These are phyloP conservation scores for Exophiala dermatitidis DNA, from an alignment of 2,329 filamentous ascomycete genomes.

Conservation along the genomic window DNA sequence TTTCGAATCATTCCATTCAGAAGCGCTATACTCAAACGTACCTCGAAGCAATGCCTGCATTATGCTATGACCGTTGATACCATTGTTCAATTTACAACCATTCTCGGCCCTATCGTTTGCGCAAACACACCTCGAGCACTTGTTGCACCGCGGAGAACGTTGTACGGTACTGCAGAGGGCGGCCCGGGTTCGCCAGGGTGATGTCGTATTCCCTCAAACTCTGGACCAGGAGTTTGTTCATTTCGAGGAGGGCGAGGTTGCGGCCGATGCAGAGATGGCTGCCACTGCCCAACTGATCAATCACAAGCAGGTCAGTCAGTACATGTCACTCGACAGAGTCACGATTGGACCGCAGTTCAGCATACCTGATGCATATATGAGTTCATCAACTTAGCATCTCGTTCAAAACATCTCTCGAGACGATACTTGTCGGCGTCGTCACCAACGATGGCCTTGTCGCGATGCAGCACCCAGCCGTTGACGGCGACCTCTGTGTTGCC, in stretches of 20 bases:
- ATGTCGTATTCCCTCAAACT: constrained; percentile 50
- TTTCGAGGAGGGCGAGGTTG: constrained; percentile 50
- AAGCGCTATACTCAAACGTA: too few species aligned
- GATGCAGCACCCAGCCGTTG: constrained; percentile 39
- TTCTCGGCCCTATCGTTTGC: constrained; percentile 20
- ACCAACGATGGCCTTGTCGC: constrained; percentile 36
- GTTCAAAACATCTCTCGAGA: constrained; percentile 43
- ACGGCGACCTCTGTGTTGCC: constrained; percentile 22
- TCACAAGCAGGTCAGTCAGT: constrained; percentile 1
- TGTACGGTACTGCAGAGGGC: constrained; percentile 46
- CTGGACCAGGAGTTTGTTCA: constrained; percentile 53
- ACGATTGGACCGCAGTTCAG: not conserved
- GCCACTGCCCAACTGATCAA: constrained; percentile 45
- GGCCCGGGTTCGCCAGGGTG: constrained; percentile 44
- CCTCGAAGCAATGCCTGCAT: too few species aligned
- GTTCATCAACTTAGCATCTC: constrained; percentile 43
- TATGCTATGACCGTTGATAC: too few species aligned
- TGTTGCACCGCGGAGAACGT: constrained; percentile 56
- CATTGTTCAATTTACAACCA: not conserved
- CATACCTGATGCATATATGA: constrained; percentile 49
- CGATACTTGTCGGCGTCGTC: constrained; percentile 36
- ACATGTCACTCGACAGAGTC: not conserved
- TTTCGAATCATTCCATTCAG: too few species aligned
- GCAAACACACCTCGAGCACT: constrained; percentile 45
- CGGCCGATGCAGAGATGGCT: constrained; percentile 51